A percentile compares a stretch with the other conserved stretches of the same genome.
These are phyloP conservation scores for Apiospora hydei DNA, from an alignment of 2,329 filamentous ascomycete genomes.

Conservation along the genomic window DNA sequence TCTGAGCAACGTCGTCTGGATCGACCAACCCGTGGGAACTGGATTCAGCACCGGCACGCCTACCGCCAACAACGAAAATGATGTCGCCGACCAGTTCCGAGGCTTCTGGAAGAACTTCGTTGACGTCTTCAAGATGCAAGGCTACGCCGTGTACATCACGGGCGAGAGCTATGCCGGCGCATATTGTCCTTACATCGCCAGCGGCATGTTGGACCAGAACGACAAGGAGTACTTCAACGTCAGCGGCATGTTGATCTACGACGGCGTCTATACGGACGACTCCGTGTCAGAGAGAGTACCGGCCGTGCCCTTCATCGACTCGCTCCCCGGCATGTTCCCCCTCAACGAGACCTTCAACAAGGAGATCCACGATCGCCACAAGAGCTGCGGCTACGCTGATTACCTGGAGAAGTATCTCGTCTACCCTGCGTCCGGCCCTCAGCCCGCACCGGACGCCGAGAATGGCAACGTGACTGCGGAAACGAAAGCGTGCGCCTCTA, in stretches of 20 bases:
- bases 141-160: constrained; percentile 60
- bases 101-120: constrained; percentile 74
- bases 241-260: constrained; percentile 66
- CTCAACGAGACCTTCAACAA: constrained; percentile 63
- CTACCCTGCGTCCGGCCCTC: constrained; percentile 67
- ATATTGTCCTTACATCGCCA: constrained; percentile 65
- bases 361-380: constrained; percentile 59
- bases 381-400: constrained; percentile 64
- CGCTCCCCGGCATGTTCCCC: constrained; percentile 61
- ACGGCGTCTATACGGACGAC: constrained; percentile 65
- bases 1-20: constrained; percentile 79
- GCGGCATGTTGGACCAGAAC: constrained; percentile 56
- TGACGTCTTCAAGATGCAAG: constrained; percentile 58
- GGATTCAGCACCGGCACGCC: constrained; percentile 73
- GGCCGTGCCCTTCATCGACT: constrained; percentile 62
- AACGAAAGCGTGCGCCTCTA: constrained; percentile 52
- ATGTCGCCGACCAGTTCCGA: constrained; percentile 74
- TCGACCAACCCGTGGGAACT: constrained; percentile 72
- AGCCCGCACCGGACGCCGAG: constrained; percentile 59
- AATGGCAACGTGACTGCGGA: constrained; percentile 42
- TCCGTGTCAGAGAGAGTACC: constrained; percentile 49
- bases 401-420: constrained; percentile 63
- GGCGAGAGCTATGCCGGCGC: constrained; percentile 61
- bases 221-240: constrained; percentile 59
- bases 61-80: constrained; percentile 70